Evolutionary conservation across 2,329 filamentous ascomycete species (phyloP).

Genomic region (Akanthomyces lecanii): DNA sequence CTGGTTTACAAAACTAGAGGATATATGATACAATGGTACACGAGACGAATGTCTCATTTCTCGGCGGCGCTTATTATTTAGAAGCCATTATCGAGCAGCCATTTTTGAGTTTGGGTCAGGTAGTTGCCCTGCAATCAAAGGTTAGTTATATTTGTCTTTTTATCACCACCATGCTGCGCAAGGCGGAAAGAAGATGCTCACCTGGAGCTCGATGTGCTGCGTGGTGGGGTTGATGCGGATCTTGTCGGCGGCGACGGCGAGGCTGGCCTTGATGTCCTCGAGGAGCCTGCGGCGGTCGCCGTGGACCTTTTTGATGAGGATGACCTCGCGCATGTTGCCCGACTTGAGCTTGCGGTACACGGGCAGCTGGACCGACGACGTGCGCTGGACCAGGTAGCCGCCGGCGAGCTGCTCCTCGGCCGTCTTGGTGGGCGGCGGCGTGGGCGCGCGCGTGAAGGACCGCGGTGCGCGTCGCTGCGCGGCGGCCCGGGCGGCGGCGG

Average conservation of each 20-base stretch:
- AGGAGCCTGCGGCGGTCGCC: conserved; percentile 64
- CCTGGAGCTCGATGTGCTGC: conserved; percentile 71
- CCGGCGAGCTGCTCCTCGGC: conserved; percentile 26
- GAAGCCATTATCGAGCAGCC: conserved; percentile 34
- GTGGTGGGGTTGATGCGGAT: conserved; percentile 58
- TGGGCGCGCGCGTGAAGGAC: conserved; percentile 25
- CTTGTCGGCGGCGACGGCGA: conserved; percentile 54
- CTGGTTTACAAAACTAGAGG: background rate
- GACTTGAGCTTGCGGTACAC: conserved; percentile 72
- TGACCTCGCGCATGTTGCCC: conserved; percentile 71
- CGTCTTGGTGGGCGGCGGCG: conserved; percentile 30
- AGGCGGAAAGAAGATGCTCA: conserved; percentile 31
- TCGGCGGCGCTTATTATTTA: conserved; percentile 20
- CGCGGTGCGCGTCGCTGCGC: conserved; percentile 3
- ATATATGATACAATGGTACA: conserved; percentile 11
- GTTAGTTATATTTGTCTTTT: conserved; percentile 11
- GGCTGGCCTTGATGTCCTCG: conserved; percentile 55
- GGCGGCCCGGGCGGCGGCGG: conserved; percentile 3
- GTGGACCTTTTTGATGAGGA: conserved; percentile 72
- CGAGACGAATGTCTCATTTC: background rate
- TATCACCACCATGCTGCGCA: no score
- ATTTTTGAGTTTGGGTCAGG: conserved; percentile 28
- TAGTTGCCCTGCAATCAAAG: conserved; percentile 30
- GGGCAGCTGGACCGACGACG: conserved; percentile 64
- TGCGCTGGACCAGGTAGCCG: conserved; percentile 62